Conservation (phyloP, 768 basidiomycete species). For the Rhodotorula sphaerocarpa region DNA sequence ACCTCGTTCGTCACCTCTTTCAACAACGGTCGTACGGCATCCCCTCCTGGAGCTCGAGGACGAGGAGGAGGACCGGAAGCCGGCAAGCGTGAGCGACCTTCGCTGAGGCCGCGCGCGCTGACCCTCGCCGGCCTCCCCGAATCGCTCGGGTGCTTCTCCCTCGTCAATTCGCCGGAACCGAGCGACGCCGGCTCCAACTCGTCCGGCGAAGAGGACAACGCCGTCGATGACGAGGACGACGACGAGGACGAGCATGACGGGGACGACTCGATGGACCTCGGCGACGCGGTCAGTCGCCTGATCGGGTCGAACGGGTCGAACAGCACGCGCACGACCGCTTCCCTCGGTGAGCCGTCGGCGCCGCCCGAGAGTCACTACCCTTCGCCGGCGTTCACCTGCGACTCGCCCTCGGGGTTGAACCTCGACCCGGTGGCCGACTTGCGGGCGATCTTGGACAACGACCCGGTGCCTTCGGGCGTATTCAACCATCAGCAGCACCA, state of each 20-base stretch:
- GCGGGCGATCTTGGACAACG: conserved; percentile 31
- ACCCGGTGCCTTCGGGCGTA: conserved; percentile 13
- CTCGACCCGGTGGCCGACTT: conserved; percentile 22
- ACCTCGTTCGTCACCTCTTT: too few relatives aligned
- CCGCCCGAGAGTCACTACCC: conserved; percentile 30
- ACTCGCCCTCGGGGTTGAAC: conserved; percentile 13
- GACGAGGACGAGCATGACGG: conserved; percentile 1
- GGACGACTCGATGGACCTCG: neutral
- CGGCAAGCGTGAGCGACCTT: neutral
- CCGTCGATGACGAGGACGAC: neutral
- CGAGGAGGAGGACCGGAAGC: neutral
- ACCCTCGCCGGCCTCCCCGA: conserved; percentile 31
- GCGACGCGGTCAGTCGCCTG: too few relatives aligned
- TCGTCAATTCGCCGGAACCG: conserved; percentile 25
- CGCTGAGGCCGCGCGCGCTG: conserved; percentile 20
- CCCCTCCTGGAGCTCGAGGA: neutral
- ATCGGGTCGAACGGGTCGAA: neutral
- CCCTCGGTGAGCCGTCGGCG: neutral
- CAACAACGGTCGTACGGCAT: neutral
- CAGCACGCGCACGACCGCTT: neutral
- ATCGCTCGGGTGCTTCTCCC: conserved; percentile 28
- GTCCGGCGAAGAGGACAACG: neutral
- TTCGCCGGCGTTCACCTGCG: conserved; percentile 27
- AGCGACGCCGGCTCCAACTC: conserved; percentile 1
- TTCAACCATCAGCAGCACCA: too few relatives aligned